These are phyloP conservation scores for Hysterium pulicare DNA, from an alignment of 2,329 filamentous ascomycete species.

Conservation along the genomic window DNA sequence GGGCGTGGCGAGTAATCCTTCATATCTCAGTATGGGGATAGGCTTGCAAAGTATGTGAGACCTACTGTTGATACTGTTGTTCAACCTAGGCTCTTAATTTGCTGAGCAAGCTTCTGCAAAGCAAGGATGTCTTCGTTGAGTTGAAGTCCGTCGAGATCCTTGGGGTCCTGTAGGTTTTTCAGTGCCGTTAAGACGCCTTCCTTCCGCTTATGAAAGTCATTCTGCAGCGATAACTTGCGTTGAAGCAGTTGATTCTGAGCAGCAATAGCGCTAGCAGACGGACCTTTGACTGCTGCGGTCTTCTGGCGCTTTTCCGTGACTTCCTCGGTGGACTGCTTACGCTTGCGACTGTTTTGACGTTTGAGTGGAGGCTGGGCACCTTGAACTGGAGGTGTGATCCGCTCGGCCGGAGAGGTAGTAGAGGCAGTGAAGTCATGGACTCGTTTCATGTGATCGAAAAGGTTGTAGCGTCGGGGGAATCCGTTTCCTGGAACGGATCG, in stretches of 20 bases:
- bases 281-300: slow-evolving; percentile 21
- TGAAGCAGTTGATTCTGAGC: slow-evolving; percentile 32
- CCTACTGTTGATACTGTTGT: slow-evolving; percentile 8
- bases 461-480: slow-evolving; percentile 93
- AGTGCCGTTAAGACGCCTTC: slow-evolving; percentile 33
- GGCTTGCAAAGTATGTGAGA: background rate
- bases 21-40: background rate
- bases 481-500: slow-evolving; percentile 77
- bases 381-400: slow-evolving; percentile 23
- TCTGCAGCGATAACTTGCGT: slow-evolving; percentile 26
- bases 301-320: slow-evolving; percentile 32
- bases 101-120: slow-evolving; percentile 32
- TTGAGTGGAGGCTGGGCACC: slow-evolving; percentile 17
- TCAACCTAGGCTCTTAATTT: slow-evolving; percentile 35
- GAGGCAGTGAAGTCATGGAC: slow-evolving; percentile 65
- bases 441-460: slow-evolving; percentile 94
- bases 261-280: slow-evolving; percentile 5
- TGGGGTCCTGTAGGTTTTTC: slow-evolving; percentile 28
- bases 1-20: background rate
- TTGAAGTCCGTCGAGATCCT: slow-evolving; percentile 32
- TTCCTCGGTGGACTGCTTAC: slow-evolving; percentile 22
- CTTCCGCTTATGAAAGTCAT: slow-evolving; percentile 33
- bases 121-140: slow-evolving; percentile 32
- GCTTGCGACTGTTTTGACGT: slow-evolving; percentile 31
- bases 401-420: slow-evolving; percentile 22